Percentiles rank a stretch among this genome's conserved stretches.
Conservation (phyloP, 441 rosid genomes). For the Aquilaria agallochum region DNA sequence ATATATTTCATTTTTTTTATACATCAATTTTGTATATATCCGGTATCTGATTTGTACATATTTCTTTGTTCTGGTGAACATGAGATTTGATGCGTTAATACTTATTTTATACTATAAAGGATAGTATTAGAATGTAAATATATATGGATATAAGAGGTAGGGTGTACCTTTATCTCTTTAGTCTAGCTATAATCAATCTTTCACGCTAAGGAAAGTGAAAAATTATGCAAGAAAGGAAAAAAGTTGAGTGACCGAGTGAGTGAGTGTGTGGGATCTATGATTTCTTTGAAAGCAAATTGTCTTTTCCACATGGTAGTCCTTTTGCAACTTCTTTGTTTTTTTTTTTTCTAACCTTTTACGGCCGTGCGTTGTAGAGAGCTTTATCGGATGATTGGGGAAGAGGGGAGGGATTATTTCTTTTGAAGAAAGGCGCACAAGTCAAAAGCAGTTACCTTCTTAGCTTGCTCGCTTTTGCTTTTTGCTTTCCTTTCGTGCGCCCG, state of each 20-base stretch:
- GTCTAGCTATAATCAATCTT: neutral
- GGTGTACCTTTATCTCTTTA: no score
- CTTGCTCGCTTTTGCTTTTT: slow-evolving; percentile 10
- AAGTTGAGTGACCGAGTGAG: neutral
- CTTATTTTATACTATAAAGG: no score
- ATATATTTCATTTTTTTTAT: no score
- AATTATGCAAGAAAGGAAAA: neutral
- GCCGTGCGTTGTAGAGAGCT: neutral
- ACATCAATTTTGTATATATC: no score
- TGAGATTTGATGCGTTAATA: no score
- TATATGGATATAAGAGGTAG: no score
- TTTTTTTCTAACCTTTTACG: neutral
- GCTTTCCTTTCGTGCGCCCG: slow-evolving; percentile 21
- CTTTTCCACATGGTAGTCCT: slow-evolving; percentile 13
- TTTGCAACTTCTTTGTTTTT: neutral
- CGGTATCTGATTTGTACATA: no score
- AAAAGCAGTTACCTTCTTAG: slow-evolving; percentile 13
- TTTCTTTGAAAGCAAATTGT: slow-evolving; percentile 12
- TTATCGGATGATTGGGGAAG: neutral
- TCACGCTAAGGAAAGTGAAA: slow-evolving; percentile 1
- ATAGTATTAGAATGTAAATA: no score
- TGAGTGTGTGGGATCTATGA: neutral
- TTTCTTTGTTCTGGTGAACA: no score
- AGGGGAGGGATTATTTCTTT: neutral
- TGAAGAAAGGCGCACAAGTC: slow-evolving; percentile 8